Conservation (phyloP, 1,284 basidiomycete species). For the Golubevia pallescens region DNA sequence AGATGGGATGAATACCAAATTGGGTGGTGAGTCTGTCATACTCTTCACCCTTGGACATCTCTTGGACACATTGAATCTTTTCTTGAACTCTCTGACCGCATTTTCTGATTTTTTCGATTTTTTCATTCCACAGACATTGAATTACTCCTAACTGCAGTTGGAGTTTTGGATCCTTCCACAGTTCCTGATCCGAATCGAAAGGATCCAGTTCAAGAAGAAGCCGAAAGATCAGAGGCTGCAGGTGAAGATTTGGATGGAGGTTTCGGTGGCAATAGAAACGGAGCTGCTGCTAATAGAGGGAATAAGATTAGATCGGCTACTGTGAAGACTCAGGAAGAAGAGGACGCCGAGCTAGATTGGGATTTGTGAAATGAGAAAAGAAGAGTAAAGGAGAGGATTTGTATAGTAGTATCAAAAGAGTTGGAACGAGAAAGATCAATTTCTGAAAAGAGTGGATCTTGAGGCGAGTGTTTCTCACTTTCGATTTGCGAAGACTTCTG, state of each 20-base stretch:
- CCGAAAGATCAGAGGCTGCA: constrained; percentile 19
- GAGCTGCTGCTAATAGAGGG: not conserved
- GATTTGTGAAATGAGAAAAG: constrained; percentile 23
- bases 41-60: not conserved
- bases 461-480: too few species aligned
- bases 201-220: constrained; percentile 17
- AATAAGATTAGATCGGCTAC: constrained; percentile 17
- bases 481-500: too few species aligned
- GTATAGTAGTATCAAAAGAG: constrained; percentile 3
- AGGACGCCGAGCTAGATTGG: constrained; percentile 61
- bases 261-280: constrained; percentile 9
- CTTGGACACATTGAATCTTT: not conserved
- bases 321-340: constrained; percentile 45
- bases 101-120: not conserved
- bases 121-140: constrained; percentile 41
- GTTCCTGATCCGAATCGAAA: constrained; percentile 17
- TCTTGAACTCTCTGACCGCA: too few species aligned
- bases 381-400: not conserved
- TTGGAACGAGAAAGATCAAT: too few species aligned
- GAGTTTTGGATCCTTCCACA: constrained; percentile 38
- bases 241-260: constrained; percentile 11
- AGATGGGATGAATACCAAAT: constrained; percentile 74
- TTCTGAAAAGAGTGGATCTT: too few species aligned
- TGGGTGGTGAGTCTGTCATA: constrained; percentile 73
- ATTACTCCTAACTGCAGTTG: constrained; percentile 50